phyloP scores from a whole-genome alignment of 2,329 filamentous ascomycete species.

The Aspergillus fumigatus region DNA sequence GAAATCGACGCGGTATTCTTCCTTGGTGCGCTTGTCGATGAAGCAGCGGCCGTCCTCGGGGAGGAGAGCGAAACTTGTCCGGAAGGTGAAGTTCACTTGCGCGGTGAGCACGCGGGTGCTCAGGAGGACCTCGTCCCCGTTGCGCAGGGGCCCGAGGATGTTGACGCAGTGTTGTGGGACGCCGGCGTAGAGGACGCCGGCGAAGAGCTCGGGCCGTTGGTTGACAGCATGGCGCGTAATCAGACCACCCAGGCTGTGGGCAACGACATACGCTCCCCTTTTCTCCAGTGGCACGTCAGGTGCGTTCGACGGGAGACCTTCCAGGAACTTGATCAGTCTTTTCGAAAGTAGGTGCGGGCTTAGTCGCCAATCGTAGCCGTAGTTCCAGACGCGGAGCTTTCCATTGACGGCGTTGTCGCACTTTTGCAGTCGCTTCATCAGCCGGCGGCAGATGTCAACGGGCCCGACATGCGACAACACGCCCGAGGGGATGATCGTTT shows the following conservation, averaged over 20 bases:
- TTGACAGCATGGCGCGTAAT: slow-evolving; percentile 89
- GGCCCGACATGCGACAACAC: slow-evolving; percentile 91
- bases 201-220: slow-evolving; percentile 75
- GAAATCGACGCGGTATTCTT: slow-evolving; percentile 79
- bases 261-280: slow-evolving; percentile 72
- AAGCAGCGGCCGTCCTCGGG: slow-evolving; percentile 87
- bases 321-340: slow-evolving; percentile 68
- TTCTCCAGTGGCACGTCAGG: slow-evolving; percentile 48
- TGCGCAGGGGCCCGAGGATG: slow-evolving; percentile 81
- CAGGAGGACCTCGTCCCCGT: slow-evolving; percentile 86
- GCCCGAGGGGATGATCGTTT: slow-evolving; percentile 77
- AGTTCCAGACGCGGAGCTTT: slow-evolving; percentile 76
- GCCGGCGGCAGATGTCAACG: slow-evolving; percentile 77
- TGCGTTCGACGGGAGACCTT: slow-evolving; percentile 69
- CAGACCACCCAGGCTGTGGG: slow-evolving; percentile 79
- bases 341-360: slow-evolving; percentile 72
- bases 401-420: slow-evolving; percentile 69
- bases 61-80: slow-evolving; percentile 78
- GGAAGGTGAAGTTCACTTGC: slow-evolving; percentile 86
- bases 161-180: slow-evolving; percentile 84
- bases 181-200: slow-evolving; percentile 80
- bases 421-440: slow-evolving; percentile 72
- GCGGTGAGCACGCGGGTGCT: slow-evolving; percentile 87
- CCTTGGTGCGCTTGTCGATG: slow-evolving; percentile 72
- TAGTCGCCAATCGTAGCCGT: slow-evolving; percentile 91